A percentile compares a stretch with the other conserved stretches of the same genome.
phyloP scores from a whole-genome alignment of 495 filamentous ascomycete genomes.

The Parathielavia appendiculata region DNA sequence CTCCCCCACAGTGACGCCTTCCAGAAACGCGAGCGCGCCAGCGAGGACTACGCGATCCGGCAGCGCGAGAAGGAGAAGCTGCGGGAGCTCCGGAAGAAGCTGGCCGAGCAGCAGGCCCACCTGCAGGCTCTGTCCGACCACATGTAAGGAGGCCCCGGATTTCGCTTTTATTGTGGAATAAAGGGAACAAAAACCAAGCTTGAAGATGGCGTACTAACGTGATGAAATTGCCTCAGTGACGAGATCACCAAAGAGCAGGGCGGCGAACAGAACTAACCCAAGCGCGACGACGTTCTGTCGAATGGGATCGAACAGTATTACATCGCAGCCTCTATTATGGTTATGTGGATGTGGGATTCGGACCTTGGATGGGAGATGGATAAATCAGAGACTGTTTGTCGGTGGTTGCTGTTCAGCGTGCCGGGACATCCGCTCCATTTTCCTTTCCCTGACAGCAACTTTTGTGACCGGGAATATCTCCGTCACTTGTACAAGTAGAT shows the following conservation, averaged over 20 bases:
- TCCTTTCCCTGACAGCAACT: neutral
- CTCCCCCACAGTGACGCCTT: slow-evolving; percentile 67
- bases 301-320: neutral
- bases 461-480: neutral
- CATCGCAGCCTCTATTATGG: neutral
- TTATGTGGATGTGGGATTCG: neutral
- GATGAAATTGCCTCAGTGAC: slow-evolving; percentile 45
- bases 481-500: slow-evolving; percentile 23
- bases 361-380: neutral
- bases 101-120: slow-evolving; percentile 71
- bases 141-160: slow-evolving; percentile 50
- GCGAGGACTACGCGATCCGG: slow-evolving; percentile 75
- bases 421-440: neutral
- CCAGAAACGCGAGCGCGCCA: slow-evolving; percentile 81
- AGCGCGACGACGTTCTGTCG: neutral
- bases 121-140: slow-evolving; percentile 76
- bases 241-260: slow-evolving; percentile 62
- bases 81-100: slow-evolving; percentile 67
- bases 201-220: neutral
- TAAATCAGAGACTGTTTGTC: neutral
- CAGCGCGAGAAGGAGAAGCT: slow-evolving; percentile 84
- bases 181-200: no score
- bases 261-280: slow-evolving; percentile 73
- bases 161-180: no score
- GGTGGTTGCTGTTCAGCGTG: neutral